phyloP scores from a whole-genome alignment of 2,329 filamentous ascomycete genomes.

The Erysiphe neolycopersici region DNA sequence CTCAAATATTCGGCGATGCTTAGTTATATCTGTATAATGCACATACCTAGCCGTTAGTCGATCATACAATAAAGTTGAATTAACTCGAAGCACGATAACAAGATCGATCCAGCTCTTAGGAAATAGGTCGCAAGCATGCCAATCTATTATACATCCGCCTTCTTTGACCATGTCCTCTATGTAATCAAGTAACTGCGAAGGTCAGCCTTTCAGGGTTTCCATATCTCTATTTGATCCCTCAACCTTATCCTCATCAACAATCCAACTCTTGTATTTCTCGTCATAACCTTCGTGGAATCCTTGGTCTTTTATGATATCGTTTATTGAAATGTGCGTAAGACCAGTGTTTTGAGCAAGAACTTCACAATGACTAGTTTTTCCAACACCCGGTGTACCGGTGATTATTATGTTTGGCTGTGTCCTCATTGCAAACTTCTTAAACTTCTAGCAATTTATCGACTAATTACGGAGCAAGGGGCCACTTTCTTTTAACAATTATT shows the following conservation, averaged over 20 bases:
- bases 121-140: conserved; percentile 93
- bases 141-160: conserved; percentile 81
- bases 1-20: not conserved
- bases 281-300: conserved; percentile 73
- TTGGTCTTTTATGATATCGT: conserved; percentile 72
- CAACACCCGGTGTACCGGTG: conserved; percentile 84
- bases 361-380: conserved; percentile 84
- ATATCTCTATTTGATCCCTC: conserved; percentile 4
- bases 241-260: conserved; percentile 93
- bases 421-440: conserved; percentile 13
- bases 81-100: conserved; percentile 67
- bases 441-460: not conserved
- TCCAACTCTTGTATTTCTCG: conserved; percentile 62
- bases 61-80: conserved; percentile 62
- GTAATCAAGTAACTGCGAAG: conserved; percentile 46
- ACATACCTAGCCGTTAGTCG: conserved; percentile 42
- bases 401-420: conserved; percentile 66
- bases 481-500: too few species aligned
- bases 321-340: conserved; percentile 63
- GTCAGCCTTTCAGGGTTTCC: not conserved
- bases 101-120: conserved; percentile 85
- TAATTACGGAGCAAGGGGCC: too few species aligned
- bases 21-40: not conserved
- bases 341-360: conserved; percentile 49
- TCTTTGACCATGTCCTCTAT: conserved; percentile 56